Evolutionary conservation across 108 stramenopile genomes (phyloP).

Genomic region (Nannochloropsis gaditana): DNA sequence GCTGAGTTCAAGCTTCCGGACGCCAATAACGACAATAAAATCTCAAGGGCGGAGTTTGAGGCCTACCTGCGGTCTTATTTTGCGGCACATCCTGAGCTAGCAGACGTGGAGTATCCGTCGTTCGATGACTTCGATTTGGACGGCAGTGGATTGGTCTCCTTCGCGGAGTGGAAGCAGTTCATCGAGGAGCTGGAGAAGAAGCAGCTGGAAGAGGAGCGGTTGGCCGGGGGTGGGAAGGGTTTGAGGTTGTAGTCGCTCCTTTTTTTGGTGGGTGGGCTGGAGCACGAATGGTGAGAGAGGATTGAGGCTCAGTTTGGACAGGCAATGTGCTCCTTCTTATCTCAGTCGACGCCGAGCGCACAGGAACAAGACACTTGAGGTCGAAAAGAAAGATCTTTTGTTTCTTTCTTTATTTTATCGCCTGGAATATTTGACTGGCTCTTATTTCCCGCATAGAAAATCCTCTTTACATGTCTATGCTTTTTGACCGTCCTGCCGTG

Average conservation of each 20-base stretch:
- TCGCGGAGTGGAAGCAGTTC: neutral
- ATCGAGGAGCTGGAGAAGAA: conserved; percentile 13
- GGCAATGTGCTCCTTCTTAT: neutral
- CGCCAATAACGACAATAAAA: conserved; percentile 1
- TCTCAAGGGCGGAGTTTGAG: neutral
- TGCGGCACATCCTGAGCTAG: neutral
- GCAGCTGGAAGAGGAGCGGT: neutral
- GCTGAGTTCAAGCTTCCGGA: neutral
- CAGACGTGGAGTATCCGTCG: neutral
- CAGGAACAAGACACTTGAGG: neutral
- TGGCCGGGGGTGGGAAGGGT: neutral
- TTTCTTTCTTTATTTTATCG: too few relatives aligned
- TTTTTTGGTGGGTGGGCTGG: neutral
- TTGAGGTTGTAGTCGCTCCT: neutral
- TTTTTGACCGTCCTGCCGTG: too few relatives aligned
- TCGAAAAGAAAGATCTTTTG: neutral
- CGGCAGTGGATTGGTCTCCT: neutral
- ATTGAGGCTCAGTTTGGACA: neutral
- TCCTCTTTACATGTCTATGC: too few relatives aligned
- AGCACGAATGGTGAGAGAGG: neutral
- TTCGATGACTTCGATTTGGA: conserved; percentile 16
- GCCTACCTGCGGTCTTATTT: conserved; percentile 6
- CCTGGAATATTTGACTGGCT: too few relatives aligned
- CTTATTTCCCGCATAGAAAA: too few relatives aligned
- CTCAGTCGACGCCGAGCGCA: neutral